phyloP scores from a whole-genome alignment of 1,284 basidiomycete genomes.

The Sporisorium exsertum region DNA sequence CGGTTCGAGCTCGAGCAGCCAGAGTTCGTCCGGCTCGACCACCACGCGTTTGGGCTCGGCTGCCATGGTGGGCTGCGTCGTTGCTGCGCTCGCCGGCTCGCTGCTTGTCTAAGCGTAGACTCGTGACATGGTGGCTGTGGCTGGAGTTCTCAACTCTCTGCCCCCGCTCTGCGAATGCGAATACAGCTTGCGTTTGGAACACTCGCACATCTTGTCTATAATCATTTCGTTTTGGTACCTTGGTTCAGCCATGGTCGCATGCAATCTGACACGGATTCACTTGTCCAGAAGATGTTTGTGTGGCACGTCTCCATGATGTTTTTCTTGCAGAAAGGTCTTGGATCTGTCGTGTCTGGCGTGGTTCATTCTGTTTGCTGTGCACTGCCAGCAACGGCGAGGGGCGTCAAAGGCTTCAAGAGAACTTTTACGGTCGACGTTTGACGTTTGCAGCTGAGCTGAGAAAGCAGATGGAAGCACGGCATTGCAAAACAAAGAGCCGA shows the following conservation, averaged over 20 bases:
- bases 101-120: conserved; percentile 27
- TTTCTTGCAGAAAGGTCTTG: not conserved
- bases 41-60: conserved; percentile 26
- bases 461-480: not conserved
- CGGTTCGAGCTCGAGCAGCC: conserved; percentile 22
- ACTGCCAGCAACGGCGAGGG: not conserved
- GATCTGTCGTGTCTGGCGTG: not conserved
- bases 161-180: not conserved
- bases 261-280: conserved; percentile 7
- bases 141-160: not conserved
- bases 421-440: not conserved
- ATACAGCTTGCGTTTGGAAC: too few relatives aligned
- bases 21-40: conserved; percentile 27
- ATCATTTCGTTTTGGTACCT: conserved; percentile 1
- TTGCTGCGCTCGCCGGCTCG: conserved; percentile 36
- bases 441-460: not conserved
- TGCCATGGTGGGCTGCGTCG: conserved; percentile 35
- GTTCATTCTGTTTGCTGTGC: not conserved
- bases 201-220: conserved; percentile 4
- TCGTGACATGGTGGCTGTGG: not conserved
- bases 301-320: too few relatives aligned
- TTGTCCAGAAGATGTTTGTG: too few relatives aligned
- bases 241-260: conserved; percentile 9
- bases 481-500: not conserved
- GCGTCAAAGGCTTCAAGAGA: not conserved